Percentiles rank a stretch among this genome's conserved stretches.
Evolutionary conservation across 1,139 yeast genomes (phyloP).

Genomic region (Hyphopichia pseudoburtonii): DNA sequence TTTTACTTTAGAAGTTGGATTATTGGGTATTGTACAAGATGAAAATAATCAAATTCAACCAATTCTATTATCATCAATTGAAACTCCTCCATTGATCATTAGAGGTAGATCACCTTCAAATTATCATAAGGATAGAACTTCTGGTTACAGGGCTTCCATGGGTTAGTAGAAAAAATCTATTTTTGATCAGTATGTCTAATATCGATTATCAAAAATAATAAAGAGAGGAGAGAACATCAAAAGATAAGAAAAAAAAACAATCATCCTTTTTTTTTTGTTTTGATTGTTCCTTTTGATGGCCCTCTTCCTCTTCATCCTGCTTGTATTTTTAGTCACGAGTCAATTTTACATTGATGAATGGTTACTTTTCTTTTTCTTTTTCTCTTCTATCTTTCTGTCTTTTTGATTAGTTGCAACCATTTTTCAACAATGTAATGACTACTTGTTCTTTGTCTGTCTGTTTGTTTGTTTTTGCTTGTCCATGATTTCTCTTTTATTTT

Average conservation of each 20-base stretch:
- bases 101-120: slow-evolving; percentile 71
- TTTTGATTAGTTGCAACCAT: too few relatives aligned
- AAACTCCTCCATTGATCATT: slow-evolving; percentile 64
- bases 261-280: too few relatives aligned
- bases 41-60: slow-evolving; percentile 42
- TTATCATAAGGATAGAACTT: slow-evolving; percentile 46
- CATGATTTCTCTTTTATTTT: too few relatives aligned
- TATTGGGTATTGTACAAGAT: slow-evolving; percentile 50
- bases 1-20: slow-evolving; percentile 54
- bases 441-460: too few relatives aligned
- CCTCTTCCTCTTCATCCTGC: not conserved
- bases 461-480: too few relatives aligned
- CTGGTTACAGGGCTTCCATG: slow-evolving; percentile 32
- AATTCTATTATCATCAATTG: slow-evolving; percentile 39
- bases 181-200: too few relatives aligned
- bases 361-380: not conserved
- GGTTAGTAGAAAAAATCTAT: too few relatives aligned
- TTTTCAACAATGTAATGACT: too few relatives aligned
- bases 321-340: not conserved
- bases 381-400: too few relatives aligned
- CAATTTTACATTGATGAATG: too few relatives aligned
- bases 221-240: not conserved
- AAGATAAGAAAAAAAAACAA: not conserved
- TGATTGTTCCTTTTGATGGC: not conserved
- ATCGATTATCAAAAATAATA: not conserved